Evolutionary conservation across 768 basidiomycete species (phyloP), one percentile per base, ranked within the genome.

Genomic region (Tricholomella constricta): DNA sequence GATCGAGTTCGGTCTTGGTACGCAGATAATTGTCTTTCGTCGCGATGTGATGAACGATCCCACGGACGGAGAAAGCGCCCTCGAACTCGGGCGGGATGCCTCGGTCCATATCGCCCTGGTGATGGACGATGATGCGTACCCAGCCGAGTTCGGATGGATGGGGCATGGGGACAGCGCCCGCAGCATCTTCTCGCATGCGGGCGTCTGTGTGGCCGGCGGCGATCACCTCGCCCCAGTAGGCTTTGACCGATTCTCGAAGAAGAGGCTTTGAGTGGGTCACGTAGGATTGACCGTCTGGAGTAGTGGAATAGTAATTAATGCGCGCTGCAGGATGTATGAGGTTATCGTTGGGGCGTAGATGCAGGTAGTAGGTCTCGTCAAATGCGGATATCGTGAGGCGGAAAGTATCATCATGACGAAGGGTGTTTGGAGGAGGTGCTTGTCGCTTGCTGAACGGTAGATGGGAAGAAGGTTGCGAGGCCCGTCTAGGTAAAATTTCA

Each of bases 311-410:
- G 69, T 86, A 86, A 46, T 79, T 82, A 51, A 91, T 77, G 36
- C 85, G 82, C 1, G 91, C 91, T 47, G 86, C 81, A 37, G 90
- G 85, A 63, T 92, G 89, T 45, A 93, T 74, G 55, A 94, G 82
- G 57, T 89, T 74, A 57, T 87, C 81, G 64, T 90, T 91, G 7
- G 91, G 91, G 15, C 81, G 81, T 44, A 94, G 76, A 62, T 92
- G 87, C 40, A 94, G 77, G 63, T 86, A 75, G 63, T 84, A 88
- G 23, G 75, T 79, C 36, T 87, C 78, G 57, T 78, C 78, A 60
- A 86, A 87, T 9, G 84, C 86, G 37, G 83, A 76, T 45, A 91
- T 70, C 25, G 80, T 81, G 45, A 91, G 77, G 23, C 89, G 81
- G 66, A 90, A 83, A 9, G 83, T 82, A 65, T 91, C 89, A 62